Evolutionary conservation across 176 grass and related monocot species (phyloP).

Genomic region (Areca catechu): DNA sequence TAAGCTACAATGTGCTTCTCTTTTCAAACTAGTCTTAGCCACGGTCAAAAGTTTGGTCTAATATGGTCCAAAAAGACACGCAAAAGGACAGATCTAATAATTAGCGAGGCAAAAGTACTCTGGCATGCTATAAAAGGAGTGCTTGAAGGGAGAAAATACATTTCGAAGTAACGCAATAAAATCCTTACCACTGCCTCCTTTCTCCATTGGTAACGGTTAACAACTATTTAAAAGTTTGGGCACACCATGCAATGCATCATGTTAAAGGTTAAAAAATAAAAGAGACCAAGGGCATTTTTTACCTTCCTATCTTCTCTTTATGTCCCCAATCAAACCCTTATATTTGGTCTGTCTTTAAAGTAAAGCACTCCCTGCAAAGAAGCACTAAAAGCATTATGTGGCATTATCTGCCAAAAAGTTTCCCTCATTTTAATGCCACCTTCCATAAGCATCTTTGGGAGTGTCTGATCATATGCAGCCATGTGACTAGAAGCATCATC

Average conservation of each 20-base stretch:
- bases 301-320: constrained; percentile 22
- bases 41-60: background rate
- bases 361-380: constrained; percentile 3
- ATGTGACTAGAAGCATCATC: too few relatives aligned
- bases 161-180: background rate
- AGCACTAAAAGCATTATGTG: constrained; percentile 38
- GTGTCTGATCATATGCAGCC: too few relatives aligned
- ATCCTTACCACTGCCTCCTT: background rate
- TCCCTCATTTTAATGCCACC: background rate
- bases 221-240: constrained; percentile 23
- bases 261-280: background rate
- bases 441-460: too few relatives aligned
- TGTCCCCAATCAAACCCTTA: constrained; percentile 26
- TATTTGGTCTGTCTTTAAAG: constrained; percentile 32
- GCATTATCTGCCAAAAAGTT: constrained; percentile 28
- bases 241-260: constrained; percentile 26
- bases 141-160: constrained; percentile 20
- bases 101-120: constrained; percentile 5
- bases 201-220: constrained; percentile 3
- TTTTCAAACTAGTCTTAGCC: background rate
- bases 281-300: constrained; percentile 14
- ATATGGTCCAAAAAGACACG: constrained; percentile 17
- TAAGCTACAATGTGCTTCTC: background rate
- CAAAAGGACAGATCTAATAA: constrained; percentile 5
- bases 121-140: constrained; percentile 43